A percentile compares a stretch with the other conserved stretches of the same genome.
These are phyloP conservation scores for Luvunga scandens DNA, from an alignment of 345 rosid genomes.

Conservation along the genomic window DNA sequence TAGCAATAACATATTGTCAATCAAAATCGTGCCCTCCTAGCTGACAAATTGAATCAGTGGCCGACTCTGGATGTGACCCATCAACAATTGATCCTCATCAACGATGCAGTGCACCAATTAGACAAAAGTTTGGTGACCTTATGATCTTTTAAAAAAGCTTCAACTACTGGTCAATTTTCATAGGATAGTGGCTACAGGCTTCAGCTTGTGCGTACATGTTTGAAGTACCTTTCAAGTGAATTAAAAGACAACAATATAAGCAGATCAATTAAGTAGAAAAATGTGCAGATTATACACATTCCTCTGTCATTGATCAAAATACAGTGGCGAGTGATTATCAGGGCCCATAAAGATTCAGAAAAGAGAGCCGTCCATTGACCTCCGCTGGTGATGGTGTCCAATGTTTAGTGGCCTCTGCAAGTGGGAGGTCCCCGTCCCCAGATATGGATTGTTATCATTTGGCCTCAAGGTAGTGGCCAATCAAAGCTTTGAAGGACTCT, in stretches of 20 bases:
- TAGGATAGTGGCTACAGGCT: slow-evolving; percentile 20
- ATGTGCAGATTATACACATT: slow-evolving; percentile 21
- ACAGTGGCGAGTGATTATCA: slow-evolving; percentile 29
- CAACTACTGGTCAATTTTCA: slow-evolving; percentile 11
- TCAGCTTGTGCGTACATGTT: slow-evolving; percentile 12
- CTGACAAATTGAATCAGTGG: slow-evolving; percentile 16
- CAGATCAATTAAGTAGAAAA: slow-evolving; percentile 14
- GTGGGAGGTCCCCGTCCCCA: slow-evolving; percentile 54
- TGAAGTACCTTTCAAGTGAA: slow-evolving; percentile 25
- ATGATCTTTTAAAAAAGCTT: slow-evolving; percentile 5
- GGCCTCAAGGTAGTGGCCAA: slow-evolving; percentile 40
- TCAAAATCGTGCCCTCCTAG: slow-evolving; percentile 9
- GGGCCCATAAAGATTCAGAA: slow-evolving; percentile 41
- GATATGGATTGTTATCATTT: slow-evolving; percentile 36
- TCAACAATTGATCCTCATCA: neutral
- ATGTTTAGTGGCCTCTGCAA: slow-evolving; percentile 46
- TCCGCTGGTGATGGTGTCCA: slow-evolving; percentile 31
- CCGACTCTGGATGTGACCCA: slow-evolving; percentile 10
- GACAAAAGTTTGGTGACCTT: slow-evolving; percentile 1
- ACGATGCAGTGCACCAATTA: slow-evolving; percentile 16
- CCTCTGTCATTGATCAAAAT: slow-evolving; percentile 26
- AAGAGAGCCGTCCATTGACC: slow-evolving; percentile 46
- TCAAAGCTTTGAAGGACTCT: slow-evolving; percentile 33
- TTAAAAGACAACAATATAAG: slow-evolving; percentile 18
- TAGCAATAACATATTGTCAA: slow-evolving; percentile 18